A percentile compares a stretch with the other conserved stretches of the same genome.
These are phyloP conservation scores for Salix viminalis DNA, from an alignment of 345 rosid species.

Conservation along the genomic window DNA sequence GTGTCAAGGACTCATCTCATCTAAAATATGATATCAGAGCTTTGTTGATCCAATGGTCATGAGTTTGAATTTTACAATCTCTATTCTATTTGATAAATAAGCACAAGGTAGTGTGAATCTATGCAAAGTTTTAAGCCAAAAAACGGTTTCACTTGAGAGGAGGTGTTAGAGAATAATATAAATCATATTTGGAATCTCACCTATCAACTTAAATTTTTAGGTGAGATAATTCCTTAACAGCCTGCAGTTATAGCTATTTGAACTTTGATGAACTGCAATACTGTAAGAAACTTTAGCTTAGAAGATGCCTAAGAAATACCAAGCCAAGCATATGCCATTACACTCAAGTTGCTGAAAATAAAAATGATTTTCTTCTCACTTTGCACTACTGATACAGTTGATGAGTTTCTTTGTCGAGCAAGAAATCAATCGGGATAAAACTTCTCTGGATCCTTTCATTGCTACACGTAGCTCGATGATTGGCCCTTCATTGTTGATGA, in stretches of 20 bases:
- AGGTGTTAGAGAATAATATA: too few species aligned
- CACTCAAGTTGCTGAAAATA: background rate
- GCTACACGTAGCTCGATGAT: slow-evolving; percentile 42
- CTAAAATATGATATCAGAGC: too few species aligned
- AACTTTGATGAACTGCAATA: background rate
- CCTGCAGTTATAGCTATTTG: background rate
- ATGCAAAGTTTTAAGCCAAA: too few species aligned
- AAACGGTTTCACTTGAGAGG: too few species aligned
- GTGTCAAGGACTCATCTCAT: too few species aligned
- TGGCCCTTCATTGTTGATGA: slow-evolving; percentile 50
- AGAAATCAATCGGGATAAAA: background rate
- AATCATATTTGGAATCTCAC: too few species aligned
- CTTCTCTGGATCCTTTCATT: slow-evolving; percentile 2
- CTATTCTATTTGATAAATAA: too few species aligned
- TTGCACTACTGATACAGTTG: background rate
- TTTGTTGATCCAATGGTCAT: too few species aligned
- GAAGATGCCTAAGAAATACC: background rate
- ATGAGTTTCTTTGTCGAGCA: background rate
- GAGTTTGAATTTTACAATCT: too few species aligned
- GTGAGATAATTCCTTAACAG: too few species aligned
- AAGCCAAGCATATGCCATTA: background rate
- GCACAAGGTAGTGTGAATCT: fast-evolving
- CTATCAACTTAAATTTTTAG: too few species aligned
- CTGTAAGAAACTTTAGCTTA: background rate
- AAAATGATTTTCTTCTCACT: background rate